Evolutionary conservation across 2,329 filamentous ascomycete genomes (phyloP).

Genomic region (Cercospora sp.): DNA sequence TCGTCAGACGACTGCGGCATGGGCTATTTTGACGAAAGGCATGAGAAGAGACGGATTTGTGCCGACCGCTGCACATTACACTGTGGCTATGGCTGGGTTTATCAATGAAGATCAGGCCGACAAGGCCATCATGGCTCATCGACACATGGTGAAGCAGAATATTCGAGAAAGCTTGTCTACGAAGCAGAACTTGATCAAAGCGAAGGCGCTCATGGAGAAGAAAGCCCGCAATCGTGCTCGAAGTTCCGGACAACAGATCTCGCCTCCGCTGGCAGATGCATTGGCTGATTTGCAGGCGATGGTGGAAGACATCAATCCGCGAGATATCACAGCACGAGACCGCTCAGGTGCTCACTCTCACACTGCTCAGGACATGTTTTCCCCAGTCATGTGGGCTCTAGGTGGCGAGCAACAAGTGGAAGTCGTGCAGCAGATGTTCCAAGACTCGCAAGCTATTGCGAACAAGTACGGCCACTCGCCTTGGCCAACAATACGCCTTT

Average conservation of each 20-base stretch:
- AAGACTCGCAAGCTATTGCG: conserved; percentile 47
- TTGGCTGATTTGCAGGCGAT: not conserved
- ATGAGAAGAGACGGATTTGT: conserved; percentile 52
- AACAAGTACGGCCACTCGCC: conserved; percentile 8
- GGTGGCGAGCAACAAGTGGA: conserved; percentile 30
- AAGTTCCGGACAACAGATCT: not conserved
- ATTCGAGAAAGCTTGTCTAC: conserved; percentile 41
- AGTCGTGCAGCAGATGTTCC: conserved; percentile 57
- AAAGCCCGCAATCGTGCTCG: not conserved
- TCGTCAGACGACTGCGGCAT: conserved; percentile 57
- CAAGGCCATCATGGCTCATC: conserved; percentile 54
- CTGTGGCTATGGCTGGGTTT: conserved; percentile 55
- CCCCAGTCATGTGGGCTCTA: conserved; percentile 9
- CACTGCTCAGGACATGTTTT: conserved; percentile 6
- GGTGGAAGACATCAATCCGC: not conserved
- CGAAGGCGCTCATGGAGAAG: conserved; percentile 9
- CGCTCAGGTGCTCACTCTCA: not conserved
- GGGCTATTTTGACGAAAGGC: conserved; percentile 52
- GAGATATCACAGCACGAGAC: conserved; percentile 1
- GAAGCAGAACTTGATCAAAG: conserved; percentile 6
- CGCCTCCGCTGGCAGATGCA: not conserved
- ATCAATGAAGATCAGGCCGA: conserved; percentile 43
- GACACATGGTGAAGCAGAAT: conserved; percentile 43
- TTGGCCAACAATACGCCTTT: conserved; percentile 43
- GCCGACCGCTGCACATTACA: conserved; percentile 54